Percentiles rank a stretch among this genome's conserved stretches.
phyloP scores from a whole-genome alignment of 1,139 yeast genomes.

The Pichia sp. region DNA sequence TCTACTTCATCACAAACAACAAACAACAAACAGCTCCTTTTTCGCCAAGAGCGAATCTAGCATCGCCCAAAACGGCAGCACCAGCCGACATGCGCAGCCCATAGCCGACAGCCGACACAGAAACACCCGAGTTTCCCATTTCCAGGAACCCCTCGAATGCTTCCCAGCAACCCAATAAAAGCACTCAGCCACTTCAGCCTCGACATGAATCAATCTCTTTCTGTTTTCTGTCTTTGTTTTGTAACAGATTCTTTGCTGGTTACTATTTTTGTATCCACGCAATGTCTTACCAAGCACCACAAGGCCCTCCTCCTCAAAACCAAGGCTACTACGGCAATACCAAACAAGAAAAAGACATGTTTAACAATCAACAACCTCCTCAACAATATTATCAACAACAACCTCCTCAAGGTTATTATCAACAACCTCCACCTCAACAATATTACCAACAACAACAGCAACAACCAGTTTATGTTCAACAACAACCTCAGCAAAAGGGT shows the following conservation, averaged over 20 bases:
- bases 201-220: neutral
- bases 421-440: slow-evolving; percentile 34
- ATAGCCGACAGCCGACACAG: neutral
- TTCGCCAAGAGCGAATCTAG: neutral
- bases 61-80: neutral
- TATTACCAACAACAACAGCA: slow-evolving; percentile 43
- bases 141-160: neutral
- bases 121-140: neutral
- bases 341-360: slow-evolving; percentile 10
- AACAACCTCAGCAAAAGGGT: slow-evolving; percentile 42
- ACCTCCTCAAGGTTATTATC: slow-evolving; percentile 42
- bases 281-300: slow-evolving; percentile 14
- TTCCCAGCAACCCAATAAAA: too few species aligned
- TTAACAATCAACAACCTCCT: slow-evolving; percentile 32
- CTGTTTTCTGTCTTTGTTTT: neutral
- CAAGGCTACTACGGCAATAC: slow-evolving; percentile 16
- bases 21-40: neutral
- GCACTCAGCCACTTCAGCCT: neutral
- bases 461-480: slow-evolving; percentile 65
- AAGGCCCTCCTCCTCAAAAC: slow-evolving; percentile 21
- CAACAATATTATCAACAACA: slow-evolving; percentile 28
- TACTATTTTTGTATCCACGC: neutral
- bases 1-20: too few species aligned
- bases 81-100: neutral
- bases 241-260: too few species aligned